Base-by-base conservation (phyloP, 345 rosid species). In the Populus pruinosa region DNA sequence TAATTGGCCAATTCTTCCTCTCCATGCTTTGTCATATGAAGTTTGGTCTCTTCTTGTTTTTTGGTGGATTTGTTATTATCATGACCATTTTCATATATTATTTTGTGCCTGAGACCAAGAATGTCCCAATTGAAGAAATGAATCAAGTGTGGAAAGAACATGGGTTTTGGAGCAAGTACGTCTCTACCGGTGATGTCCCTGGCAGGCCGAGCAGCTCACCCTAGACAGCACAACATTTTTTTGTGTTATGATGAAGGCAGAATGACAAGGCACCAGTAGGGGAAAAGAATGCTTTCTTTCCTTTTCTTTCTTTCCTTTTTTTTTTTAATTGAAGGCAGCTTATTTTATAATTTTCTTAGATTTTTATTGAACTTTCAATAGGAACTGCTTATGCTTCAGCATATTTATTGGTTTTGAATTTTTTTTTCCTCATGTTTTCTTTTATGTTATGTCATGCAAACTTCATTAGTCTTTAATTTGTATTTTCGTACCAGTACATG, bases 11-110 rank as follows among this genome's bases (percentile, higher is more conserved):
- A 33, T 81, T 71, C 76, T 89, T 89, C 78, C 81, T 87, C 50
- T 5, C 90, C 10, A 83, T 89, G 92, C 92, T 87, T 29, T 87
- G 92, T 79, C 80, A 81, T 70, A 36, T 89, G 74, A 89, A 89
- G 76, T 85, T 83, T 10, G 92, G 87, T 0, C 87, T 89, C 71
- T 89, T 87, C 88, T 81, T 86, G 47, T 86, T 89, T 85, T 89
- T 89, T 6, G 90, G 77, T 0, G 83, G 71, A 11, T 89, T 75
- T 1, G 88, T 83, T 2, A 1, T 83, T 0, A 1, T 83, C 23
- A 89, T 89, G 92, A 86, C 87, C 4, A 2, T 77, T 49, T 89
- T 89, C 77, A 49, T 86, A 1, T 80, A 33, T 77, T 81, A 84
- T 78, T 77, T 86, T 56, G 18, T 86, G 36, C 92, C 92, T 0